Conservation (phyloP, 2,329 filamentous ascomycete species). For the Tolypocladium amazonense region DNA sequence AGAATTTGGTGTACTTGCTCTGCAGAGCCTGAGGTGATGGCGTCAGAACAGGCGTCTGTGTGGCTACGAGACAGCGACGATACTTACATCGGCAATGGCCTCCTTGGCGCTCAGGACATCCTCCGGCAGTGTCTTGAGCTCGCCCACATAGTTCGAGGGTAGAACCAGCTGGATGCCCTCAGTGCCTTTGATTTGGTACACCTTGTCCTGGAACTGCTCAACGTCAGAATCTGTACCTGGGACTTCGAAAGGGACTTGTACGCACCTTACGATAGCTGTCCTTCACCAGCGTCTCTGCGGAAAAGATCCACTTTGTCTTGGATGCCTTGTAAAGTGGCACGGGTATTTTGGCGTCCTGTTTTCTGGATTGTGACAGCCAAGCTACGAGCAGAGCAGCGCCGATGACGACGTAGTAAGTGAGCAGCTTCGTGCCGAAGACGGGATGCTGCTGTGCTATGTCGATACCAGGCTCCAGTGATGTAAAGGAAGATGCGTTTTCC, state of each 20-base stretch:
- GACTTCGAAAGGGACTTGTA: background rate
- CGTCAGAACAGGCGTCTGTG: background rate
- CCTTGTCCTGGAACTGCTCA: slow-evolving; percentile 33
- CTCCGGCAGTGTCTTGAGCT: slow-evolving; percentile 37
- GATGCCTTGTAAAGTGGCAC: slow-evolving; percentile 37
- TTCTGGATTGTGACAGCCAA: slow-evolving; percentile 27
- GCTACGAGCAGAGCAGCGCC: slow-evolving; percentile 22
- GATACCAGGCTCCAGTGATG: background rate
- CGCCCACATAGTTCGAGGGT: slow-evolving; percentile 30
- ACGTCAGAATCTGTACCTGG: slow-evolving; percentile 6
- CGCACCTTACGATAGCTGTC: slow-evolving; percentile 38
- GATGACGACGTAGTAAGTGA: slow-evolving; percentile 31
- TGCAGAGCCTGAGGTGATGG: slow-evolving; percentile 29
- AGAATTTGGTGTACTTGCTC: slow-evolving; percentile 40
- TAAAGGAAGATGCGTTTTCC: background rate
- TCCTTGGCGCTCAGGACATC: slow-evolving; percentile 36
- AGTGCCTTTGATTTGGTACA: slow-evolving; percentile 40
- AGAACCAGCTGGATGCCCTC: slow-evolving; percentile 38
- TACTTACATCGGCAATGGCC: slow-evolving; percentile 34
- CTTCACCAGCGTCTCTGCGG: slow-evolving; percentile 33
- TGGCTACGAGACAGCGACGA: background rate
- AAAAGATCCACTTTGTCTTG: slow-evolving; percentile 39
- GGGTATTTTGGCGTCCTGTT: slow-evolving; percentile 16
- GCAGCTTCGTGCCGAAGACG: slow-evolving; percentile 7
- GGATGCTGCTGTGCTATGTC: background rate